Base-by-base conservation (phyloP, 192 early-diverging fungal species). In the Backusella parvicylindrica region DNA sequence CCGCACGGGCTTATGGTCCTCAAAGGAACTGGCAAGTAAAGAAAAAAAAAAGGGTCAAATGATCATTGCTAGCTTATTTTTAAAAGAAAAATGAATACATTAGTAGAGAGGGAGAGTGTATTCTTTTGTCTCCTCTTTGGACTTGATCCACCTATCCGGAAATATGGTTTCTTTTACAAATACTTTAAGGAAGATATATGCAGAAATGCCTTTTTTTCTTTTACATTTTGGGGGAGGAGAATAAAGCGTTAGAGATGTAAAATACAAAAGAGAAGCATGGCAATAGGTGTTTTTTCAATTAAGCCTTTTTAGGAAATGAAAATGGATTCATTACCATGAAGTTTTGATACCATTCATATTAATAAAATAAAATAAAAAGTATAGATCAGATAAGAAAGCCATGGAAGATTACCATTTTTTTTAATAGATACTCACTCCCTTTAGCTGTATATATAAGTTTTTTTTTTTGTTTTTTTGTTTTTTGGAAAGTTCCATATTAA, bases 231-330 rank as follows among this genome's bases (percentile, higher is more conserved):
- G 50, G 50, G 50, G 50, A 53, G 50, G 50, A 53, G 50, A 53
- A 23, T 53, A 23, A 53, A 23, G 23, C 50, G 64, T 30, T n/a
- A 33, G 64, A 33, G 64, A 21, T 40, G 68, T 38, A 40, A 70
- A 30, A 8, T 30, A 70, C 16, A 26, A 68, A 53, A 32, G 13
- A 13, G 35, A 38, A 68, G 35, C 16, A 68, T 37, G 66, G 31
- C 30, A 69, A 37, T 37, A 21, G 35, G 18, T 13, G 32, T 16
- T 69, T 41, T 69, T 69, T 69, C 26, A 69, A 69, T 69, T 69
- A 69, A 43, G 15, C 68, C 67, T 37, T 68, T 43, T 69, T 69
- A 41, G 35, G 68, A 69, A 36, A 69, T 65, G 30, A 16, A 40
- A 43, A 69, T 69, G 68, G 21, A 41, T 41, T 1, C 18, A 69